Evolutionary conservation across 2,329 filamentous ascomycete genomes (phyloP).

Genomic region (Hypoxylon sp.): DNA sequence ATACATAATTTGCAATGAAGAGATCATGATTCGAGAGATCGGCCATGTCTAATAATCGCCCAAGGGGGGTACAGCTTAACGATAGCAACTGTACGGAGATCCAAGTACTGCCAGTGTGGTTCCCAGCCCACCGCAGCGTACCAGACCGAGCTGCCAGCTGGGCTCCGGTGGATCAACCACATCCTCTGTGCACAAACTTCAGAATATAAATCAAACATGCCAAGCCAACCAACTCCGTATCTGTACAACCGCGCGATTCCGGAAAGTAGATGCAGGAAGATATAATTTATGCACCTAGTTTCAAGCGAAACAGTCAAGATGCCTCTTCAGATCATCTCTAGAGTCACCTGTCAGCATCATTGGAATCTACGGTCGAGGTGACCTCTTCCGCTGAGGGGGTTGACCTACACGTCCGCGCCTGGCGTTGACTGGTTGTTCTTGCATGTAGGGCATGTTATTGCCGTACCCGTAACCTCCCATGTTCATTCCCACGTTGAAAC

Average conservation of each 20-base stretch:
- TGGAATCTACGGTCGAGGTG: slow-evolving; percentile 42
- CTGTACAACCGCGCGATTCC: slow-evolving; percentile 34
- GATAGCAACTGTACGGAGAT: slow-evolving; percentile 40
- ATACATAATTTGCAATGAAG: slow-evolving; percentile 16
- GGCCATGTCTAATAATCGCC: slow-evolving; percentile 41
- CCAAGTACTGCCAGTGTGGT: slow-evolving; percentile 41
- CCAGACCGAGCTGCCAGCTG: slow-evolving; percentile 30
- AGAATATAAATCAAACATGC: slow-evolving; percentile 37
- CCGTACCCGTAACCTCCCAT: slow-evolving; percentile 52
- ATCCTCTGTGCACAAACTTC: slow-evolving; percentile 24
- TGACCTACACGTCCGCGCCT: slow-evolving; percentile 67
- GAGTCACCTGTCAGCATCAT: slow-evolving; percentile 41
- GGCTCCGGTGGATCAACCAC: slow-evolving; percentile 29
- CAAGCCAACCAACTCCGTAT: slow-evolving; percentile 41
- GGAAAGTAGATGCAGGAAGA: slow-evolving; percentile 25
- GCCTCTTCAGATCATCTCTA: slow-evolving; percentile 43
- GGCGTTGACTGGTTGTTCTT: slow-evolving; percentile 64
- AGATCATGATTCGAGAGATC: slow-evolving; percentile 21
- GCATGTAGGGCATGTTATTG: slow-evolving; percentile 60
- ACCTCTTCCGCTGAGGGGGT: slow-evolving; percentile 48
- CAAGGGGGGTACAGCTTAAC: slow-evolving; percentile 29
- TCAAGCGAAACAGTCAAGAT: slow-evolving; percentile 28
- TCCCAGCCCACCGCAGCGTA: slow-evolving; percentile 40
- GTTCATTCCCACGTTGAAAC: slow-evolving; percentile 45
- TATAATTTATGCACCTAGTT: slow-evolving; percentile 20